Base-by-base conservation (phyloP, 2,329 filamentous ascomycete genomes). In the Ilyonectria mors-panacis region DNA sequence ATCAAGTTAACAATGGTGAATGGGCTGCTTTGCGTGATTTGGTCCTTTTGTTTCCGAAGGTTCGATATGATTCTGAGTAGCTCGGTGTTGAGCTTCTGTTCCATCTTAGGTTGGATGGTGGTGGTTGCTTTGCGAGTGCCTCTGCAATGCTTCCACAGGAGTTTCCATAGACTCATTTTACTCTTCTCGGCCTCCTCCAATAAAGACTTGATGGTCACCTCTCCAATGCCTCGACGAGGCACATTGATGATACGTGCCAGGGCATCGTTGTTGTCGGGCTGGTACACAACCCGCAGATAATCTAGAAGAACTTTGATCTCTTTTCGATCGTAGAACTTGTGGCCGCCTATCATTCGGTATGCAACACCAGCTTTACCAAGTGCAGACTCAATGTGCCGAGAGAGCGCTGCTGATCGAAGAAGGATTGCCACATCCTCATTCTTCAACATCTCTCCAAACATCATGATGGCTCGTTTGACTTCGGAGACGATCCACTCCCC, bases 311-410 rank as follows among this genome's bases (percentile, higher is more conserved):
- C 86, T 79, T 96, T 97, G 77, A 98, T 92, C 78, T 99, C 95
- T 3, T 90, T 88, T 58, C 96, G 90, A 73, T 99, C 96, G 76
- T 97, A 98, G 78, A 99, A 99, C 65, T 93, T 93, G 69, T 90
- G 89, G 2, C 96, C 95, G 42, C 89, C 95, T 58, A 98, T 91
- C 95, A 98, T 98, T 56, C 91, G 91, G 80, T 98, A 99, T 0
- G 94, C 88, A 45, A 98, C 90, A 1, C 94, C 94, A 12, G 90
- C 89, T 75, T 92, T 94, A 15, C 92, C 94, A 45, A 98, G 84
- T 3, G 92, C 92, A 23, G 91, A 88, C 81, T 99, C 95, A 44
- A 98, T 92, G n/a, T 94, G 89, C 23, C 95, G 87, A 0, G 95
- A 98, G 8, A 98, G 84, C 1, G 90, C 86, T 1, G 94, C 93